These are phyloP conservation scores for Alternaria triticimaculans DNA, from an alignment of 2,329 filamentous ascomycete species.

Conservation along the genomic window DNA sequence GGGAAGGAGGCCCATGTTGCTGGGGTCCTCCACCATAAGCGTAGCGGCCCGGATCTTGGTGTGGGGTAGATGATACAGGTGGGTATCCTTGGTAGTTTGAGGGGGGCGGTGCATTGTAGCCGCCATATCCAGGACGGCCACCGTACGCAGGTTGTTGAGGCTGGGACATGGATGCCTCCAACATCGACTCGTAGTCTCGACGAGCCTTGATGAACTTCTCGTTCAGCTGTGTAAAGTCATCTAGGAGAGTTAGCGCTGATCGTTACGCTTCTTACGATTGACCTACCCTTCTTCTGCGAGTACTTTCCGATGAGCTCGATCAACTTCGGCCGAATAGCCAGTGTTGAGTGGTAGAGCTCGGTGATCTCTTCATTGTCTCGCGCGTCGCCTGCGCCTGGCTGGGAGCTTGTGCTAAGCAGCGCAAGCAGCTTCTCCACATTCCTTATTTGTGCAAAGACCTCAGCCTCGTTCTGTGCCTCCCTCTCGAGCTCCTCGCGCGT, in stretches of 20 bases:
- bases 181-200: conserved; percentile 92
- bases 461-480: conserved; percentile 92
- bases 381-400: conserved; percentile 62
- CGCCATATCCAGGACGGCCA: conserved; percentile 59
- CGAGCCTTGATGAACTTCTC: conserved; percentile 99
- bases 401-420: conserved; percentile 79
- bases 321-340: conserved; percentile 93
- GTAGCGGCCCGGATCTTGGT: conserved; percentile 41
- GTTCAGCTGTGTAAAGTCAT: conserved; percentile 97
- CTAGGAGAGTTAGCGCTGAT: conserved; percentile 55
- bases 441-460: conserved; percentile 78
- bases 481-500: conserved; percentile 92
- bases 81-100: conserved; percentile 43
- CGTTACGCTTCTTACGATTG: not conserved
- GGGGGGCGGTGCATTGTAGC: conserved; percentile 43
- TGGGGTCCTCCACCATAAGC: conserved; percentile 41
- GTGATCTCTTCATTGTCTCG: conserved; percentile 98
- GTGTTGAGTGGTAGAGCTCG: conserved; percentile 84
- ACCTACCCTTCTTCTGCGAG: conserved; percentile 93
- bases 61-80: conserved; percentile 41
- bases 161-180: conserved; percentile 96
- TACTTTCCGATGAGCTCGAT: conserved; percentile 99
- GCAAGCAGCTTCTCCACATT: conserved; percentile 85
- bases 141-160: conserved; percentile 81
- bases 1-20: conserved; percentile 42